Evolutionary conservation across 257 asterid genomes (phyloP).

Genomic region (Nicotiana undulata): DNA sequence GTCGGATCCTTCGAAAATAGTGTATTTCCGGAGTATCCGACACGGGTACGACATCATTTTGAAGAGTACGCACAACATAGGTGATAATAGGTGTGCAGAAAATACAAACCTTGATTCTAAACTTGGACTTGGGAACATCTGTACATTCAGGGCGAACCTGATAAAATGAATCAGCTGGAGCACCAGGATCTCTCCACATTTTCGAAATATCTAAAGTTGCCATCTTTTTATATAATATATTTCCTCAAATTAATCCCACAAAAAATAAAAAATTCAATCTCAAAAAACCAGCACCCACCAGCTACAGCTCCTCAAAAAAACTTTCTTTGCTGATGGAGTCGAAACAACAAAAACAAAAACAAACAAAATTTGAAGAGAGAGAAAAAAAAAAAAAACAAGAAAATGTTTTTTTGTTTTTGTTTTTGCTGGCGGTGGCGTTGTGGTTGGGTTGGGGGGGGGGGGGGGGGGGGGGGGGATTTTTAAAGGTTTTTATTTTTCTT

Average conservation of each 20-base stretch:
- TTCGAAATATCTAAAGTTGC: not conserved
- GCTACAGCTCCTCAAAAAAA: not conserved
- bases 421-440: not conserved
- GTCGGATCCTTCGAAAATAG: no score
- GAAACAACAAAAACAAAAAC: not conserved
- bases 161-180: conserved; percentile 84
- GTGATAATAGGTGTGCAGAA: not conserved
- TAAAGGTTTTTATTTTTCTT: not conserved
- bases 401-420: not conserved
- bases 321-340: not conserved
- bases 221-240: not conserved
- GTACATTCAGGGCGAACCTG: conserved; percentile 73
- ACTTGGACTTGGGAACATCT: conserved; percentile 83
- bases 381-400: not conserved
- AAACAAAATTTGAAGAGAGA: not conserved
- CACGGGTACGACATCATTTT: no score
- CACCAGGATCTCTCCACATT: conserved; percentile 82
- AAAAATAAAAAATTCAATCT: not conserved
- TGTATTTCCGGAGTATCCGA: no score
- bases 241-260: not conserved
- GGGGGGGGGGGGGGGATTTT: no score
- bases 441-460: no score
- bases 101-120: conserved; percentile 74
- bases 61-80: no score
- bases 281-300: not conserved